Base-by-base conservation (phyloP, 169 alveolate species). In the Plasmodium vivax region DNA sequence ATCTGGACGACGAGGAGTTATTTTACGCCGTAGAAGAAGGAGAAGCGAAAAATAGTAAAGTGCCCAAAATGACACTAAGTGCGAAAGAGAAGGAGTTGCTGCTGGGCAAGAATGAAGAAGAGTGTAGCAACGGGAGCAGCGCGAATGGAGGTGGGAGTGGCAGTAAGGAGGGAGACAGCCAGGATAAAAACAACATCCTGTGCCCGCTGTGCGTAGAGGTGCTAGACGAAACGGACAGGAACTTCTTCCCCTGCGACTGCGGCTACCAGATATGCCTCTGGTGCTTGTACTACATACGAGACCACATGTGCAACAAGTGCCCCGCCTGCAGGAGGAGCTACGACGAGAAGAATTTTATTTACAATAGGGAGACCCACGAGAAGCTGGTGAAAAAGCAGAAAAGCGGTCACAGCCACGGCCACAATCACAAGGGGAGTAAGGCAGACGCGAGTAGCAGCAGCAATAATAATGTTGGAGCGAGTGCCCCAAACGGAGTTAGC, bases 241-340 rank as follows among this genome's bases (percentile, higher is more conserved):
- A 96, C 83, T 97, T 98, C 62, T 98, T 82, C 77, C 99, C 99
- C 30, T 98, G 99, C 88, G 97, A 96, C 41, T 98, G 99, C 87
- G 99, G 98, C 41, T 98, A 97, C 90, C 99, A 98, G 93, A 97
- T 98, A 75, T 98, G 99, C 84, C 94, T 98, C 23, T 98, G 99
- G 99, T 98, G 99, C 75, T 96, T 97, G 71, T 98, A 98, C 83
- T 97, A 98, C 94, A 96, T 98, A 51, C 93, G 98, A 68, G 98
- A 96, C 36, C 96, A 97, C 71, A 94, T 98, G 97, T 98, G 97
- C 79, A 97, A 97, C 94, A 96, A 97, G 91, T 98, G 99, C 94
- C 99, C 99, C 9, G 99, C 98, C 45, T 98, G 99, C 74, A 93
- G 99, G 81, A 96, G 98, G 75, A 97, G 94, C 83, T 98, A 98